These are phyloP conservation scores for Leonotis leonurus DNA, from an alignment of 257 asterid genomes.

Conservation along the genomic window DNA sequence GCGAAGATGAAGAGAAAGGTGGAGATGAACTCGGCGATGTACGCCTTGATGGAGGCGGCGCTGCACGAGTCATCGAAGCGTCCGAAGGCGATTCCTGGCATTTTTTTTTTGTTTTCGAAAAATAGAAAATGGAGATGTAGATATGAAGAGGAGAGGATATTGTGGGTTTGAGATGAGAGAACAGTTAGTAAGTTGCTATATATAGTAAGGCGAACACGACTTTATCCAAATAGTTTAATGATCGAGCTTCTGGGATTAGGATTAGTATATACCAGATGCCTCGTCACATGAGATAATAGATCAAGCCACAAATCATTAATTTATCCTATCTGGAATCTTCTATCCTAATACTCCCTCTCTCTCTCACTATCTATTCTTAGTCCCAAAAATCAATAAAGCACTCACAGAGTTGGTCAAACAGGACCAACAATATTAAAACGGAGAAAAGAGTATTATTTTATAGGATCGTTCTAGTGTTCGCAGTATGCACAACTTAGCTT, in stretches of 20 bases:
- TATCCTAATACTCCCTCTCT: no score
- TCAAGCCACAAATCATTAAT: no score
- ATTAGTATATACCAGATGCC: slow-evolving; percentile 13
- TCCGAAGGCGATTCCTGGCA: no score
- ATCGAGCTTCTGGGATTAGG: slow-evolving; percentile 6
- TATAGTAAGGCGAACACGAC: slow-evolving; percentile 9
- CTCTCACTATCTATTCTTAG: no score
- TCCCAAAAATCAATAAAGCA: no score
- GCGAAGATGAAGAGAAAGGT: slow-evolving; percentile 68
- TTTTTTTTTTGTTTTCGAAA: no score
- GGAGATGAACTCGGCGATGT: slow-evolving; percentile 66
- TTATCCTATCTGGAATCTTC: slow-evolving; percentile 15
- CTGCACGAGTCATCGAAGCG: slow-evolving; percentile 65
- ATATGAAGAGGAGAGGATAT: neutral
- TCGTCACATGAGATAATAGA: slow-evolving; percentile 11
- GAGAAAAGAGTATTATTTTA: no score
- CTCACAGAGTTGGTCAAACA: no score
- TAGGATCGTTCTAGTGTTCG: no score
- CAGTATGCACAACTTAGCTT: no score
- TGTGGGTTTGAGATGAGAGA: slow-evolving; percentile 15
- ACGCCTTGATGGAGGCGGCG: slow-evolving; percentile 36
- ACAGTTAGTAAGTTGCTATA: slow-evolving; percentile 11
- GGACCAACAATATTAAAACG: no score
- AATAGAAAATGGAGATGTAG: no score
- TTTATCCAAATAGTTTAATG: neutral